Evolutionary conservation across 257 asterid genomes (phyloP).

Genomic region (Thymus quinquecostatus): DNA sequence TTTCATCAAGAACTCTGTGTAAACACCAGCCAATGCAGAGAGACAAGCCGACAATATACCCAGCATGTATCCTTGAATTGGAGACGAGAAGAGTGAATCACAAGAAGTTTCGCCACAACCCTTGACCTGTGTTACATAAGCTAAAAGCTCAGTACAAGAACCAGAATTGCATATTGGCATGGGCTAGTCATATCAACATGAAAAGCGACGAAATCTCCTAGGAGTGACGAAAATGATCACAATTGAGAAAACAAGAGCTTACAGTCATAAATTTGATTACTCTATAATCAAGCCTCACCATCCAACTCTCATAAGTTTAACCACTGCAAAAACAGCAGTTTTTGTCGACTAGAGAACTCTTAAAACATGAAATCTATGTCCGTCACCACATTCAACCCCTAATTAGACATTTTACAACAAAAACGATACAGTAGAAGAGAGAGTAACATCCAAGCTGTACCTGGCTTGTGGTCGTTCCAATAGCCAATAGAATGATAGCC

Average conservation of each 20-base stretch:
- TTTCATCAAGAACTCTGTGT: constrained; percentile 98
- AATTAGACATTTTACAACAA: not conserved
- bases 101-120: constrained; percentile 97
- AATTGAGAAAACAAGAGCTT: constrained; percentile 20
- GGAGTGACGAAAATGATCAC: constrained; percentile 2
- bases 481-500: constrained; percentile 85
- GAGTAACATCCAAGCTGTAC: constrained; percentile 40
- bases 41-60: constrained; percentile 92
- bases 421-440: constrained; percentile 17
- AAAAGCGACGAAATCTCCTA: constrained; percentile 18
- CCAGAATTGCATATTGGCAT: constrained; percentile 14
- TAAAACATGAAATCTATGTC: constrained; percentile 3
- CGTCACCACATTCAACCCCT: not conserved
- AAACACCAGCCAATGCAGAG: constrained; percentile 95
- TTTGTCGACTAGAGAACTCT: constrained; percentile 20
- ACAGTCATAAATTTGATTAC: not conserved
- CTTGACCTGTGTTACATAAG: constrained; percentile 61
- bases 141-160: constrained; percentile 1
- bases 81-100: constrained; percentile 85
- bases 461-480: constrained; percentile 98
- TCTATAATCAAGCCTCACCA: not conserved
- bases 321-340: not conserved
- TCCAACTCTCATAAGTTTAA: not conserved
- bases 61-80: constrained; percentile 86
- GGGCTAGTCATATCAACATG: constrained; percentile 9